phyloP scores from a whole-genome alignment of 345 rosid species.

The Corchorus capsularis region DNA sequence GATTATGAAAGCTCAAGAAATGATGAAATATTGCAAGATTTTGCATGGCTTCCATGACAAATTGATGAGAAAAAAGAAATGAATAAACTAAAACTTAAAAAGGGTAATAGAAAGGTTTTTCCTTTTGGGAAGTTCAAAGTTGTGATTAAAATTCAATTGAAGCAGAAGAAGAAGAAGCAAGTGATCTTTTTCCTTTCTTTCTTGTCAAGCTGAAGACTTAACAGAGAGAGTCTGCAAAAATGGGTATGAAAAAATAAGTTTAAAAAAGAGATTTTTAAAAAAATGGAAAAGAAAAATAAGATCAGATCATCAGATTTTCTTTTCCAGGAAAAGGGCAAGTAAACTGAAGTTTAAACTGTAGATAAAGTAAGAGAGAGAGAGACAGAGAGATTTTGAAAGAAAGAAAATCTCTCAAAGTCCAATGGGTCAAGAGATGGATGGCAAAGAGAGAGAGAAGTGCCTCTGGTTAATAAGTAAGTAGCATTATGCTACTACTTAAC shows the following conservation, averaged over 20 bases:
- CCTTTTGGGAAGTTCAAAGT: background rate
- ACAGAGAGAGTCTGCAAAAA: slow-evolving; percentile 13
- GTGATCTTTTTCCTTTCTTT: background rate
- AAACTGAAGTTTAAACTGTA: slow-evolving; percentile 55
- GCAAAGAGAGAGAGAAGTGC: background rate
- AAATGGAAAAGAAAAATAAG: slow-evolving; percentile 27
- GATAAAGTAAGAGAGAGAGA: slow-evolving; percentile 39
- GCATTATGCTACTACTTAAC: background rate
- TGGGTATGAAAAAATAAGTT: slow-evolving; percentile 19
- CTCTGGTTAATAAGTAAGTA: slow-evolving; percentile 14
- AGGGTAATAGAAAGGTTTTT: background rate
- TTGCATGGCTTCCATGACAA: slow-evolving; percentile 25
- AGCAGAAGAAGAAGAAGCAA: background rate
- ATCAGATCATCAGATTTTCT: slow-evolving; percentile 48
- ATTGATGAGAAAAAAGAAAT: slow-evolving; percentile 17
- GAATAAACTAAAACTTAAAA: slow-evolving; percentile 20
- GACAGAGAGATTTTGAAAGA: slow-evolving; percentile 24
- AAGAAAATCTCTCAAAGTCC: slow-evolving; percentile 14
- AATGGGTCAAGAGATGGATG: slow-evolving; percentile 36
- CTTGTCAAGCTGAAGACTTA: background rate
- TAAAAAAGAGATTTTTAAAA: background rate
- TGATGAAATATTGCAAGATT: slow-evolving; percentile 17
- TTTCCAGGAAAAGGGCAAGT: slow-evolving; percentile 41
- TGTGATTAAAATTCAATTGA: background rate
- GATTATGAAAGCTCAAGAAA: slow-evolving; percentile 9